Conservation (phyloP, 1,139 yeast species). For the Taphrina communis region DNA sequence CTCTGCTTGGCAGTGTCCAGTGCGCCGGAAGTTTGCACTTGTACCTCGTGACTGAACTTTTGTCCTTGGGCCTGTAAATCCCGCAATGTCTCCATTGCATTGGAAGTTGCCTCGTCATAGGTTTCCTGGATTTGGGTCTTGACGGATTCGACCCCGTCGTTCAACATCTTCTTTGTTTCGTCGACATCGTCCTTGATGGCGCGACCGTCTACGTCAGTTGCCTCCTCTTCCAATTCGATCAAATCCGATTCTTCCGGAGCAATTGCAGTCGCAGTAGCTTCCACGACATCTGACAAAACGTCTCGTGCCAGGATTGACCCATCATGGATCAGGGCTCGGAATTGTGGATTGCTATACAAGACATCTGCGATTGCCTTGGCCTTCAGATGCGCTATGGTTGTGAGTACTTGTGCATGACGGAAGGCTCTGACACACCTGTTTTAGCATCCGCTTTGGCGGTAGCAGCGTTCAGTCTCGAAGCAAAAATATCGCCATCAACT, state of each 20-base stretch:
- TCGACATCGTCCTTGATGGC: constrained; percentile 38
- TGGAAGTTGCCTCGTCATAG: constrained; percentile 29
- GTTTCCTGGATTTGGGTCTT: constrained; percentile 26
- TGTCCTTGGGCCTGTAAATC: constrained; percentile 19
- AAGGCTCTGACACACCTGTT: constrained; percentile 11
- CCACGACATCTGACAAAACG: constrained; percentile 39
- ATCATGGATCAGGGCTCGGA: constrained; percentile 38
- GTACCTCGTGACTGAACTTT: constrained; percentile 11
- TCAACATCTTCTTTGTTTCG: constrained; percentile 19
- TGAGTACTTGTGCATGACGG: neutral
- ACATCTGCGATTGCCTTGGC: constrained; percentile 35
- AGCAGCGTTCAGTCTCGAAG: constrained; percentile 30
- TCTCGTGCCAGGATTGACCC: constrained; percentile 39
- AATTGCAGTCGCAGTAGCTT: constrained; percentile 35
- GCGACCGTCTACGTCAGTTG: constrained; percentile 37
- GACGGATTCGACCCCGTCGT: constrained; percentile 21
- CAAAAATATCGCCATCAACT: constrained; percentile 22
- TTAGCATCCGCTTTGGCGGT: constrained; percentile 36
- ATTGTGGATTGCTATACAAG: constrained; percentile 39
- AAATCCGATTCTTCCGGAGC: constrained; percentile 36
- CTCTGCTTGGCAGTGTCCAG: constrained; percentile 13
- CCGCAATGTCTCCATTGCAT: constrained; percentile 26
- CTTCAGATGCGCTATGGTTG: constrained; percentile 22
- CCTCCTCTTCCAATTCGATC: constrained; percentile 36
- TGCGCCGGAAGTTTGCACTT: constrained; percentile 12